Evolutionary conservation across 83 land plant genomes (phyloP).

Genomic region (Picea engelmannii): DNA sequence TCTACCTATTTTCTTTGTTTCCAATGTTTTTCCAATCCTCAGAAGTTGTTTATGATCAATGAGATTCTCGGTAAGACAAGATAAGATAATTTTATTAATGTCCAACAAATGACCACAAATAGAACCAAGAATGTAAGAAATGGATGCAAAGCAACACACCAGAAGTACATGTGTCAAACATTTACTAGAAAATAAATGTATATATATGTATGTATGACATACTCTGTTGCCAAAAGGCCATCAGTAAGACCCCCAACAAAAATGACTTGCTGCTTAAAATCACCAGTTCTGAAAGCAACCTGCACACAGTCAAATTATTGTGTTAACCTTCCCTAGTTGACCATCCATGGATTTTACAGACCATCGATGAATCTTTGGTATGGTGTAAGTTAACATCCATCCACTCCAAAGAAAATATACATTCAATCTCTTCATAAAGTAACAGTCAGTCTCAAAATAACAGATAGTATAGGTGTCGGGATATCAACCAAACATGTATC

Average conservation of each 20-base stretch:
- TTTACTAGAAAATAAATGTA: too few species aligned
- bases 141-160: neutral
- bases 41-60: neutral
- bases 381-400: neutral
- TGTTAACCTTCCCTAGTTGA: neutral
- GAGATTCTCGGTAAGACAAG: neutral
- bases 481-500: neutral
- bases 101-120: neutral
- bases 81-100: too few species aligned
- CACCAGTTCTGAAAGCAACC: constrained; percentile 97
- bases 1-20: neutral
- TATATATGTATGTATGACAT: constrained; percentile 17
- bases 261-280: constrained; percentile 88
- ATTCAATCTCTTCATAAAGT: neutral
- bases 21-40: neutral
- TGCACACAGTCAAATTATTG: constrained; percentile 23
- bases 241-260: constrained; percentile 97
- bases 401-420: neutral
- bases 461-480: neutral
- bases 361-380: neutral
- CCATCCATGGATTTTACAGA: neutral
- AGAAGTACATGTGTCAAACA: too few species aligned
- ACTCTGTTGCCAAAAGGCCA: constrained; percentile 97
- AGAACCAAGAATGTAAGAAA: neutral
- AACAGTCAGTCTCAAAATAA: neutral